Evolutionary conservation across 2,329 filamentous ascomycete genomes (phyloP).

Genomic region (Acephala macrosclerotiorum): DNA sequence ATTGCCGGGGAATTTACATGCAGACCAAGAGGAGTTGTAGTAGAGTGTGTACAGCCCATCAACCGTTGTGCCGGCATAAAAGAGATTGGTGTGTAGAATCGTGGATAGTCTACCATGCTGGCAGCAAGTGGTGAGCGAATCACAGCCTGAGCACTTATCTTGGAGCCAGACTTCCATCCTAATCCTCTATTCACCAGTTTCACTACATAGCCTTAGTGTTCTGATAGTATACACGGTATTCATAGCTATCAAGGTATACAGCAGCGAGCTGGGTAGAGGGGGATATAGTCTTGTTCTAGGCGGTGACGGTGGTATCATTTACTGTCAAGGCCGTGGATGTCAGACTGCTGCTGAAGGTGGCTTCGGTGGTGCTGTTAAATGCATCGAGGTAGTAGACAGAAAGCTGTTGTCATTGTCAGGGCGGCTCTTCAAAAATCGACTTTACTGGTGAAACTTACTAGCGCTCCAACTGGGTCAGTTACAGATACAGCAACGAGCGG

Average conservation of each 20-base stretch:
- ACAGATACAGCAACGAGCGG: constrained; percentile 5
- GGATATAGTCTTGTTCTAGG: not conserved
- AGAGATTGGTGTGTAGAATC: constrained; percentile 12
- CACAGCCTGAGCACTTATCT: not conserved
- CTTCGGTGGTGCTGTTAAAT: constrained; percentile 16
- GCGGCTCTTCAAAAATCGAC: not conserved
- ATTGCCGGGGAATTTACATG: not conserved
- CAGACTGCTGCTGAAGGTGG: constrained; percentile 1
- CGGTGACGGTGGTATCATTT: not conserved
- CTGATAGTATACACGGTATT: constrained; percentile 12
- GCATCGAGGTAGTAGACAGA: constrained; percentile 14
- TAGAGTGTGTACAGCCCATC: constrained; percentile 4
- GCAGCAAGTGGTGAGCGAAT: constrained; percentile 5
- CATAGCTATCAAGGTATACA: constrained; percentile 8
- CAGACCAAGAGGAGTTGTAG: not conserved
- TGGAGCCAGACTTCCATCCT: constrained; percentile 7
- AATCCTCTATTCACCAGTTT: not conserved
- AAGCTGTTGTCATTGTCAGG: constrained; percentile 1
- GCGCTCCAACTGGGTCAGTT: not conserved
- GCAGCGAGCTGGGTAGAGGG: constrained; percentile 1
- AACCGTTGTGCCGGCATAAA: constrained; percentile 6
- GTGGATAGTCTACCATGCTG: not conserved
- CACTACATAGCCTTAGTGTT: not conserved
- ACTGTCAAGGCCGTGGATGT: not conserved
- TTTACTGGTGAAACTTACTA: not conserved